A percentile compares a stretch with the other conserved stretches of the same genome.
phyloP scores from a whole-genome alignment of 2,329 filamentous ascomycete genomes.

The Byssochlamys sp. region DNA sequence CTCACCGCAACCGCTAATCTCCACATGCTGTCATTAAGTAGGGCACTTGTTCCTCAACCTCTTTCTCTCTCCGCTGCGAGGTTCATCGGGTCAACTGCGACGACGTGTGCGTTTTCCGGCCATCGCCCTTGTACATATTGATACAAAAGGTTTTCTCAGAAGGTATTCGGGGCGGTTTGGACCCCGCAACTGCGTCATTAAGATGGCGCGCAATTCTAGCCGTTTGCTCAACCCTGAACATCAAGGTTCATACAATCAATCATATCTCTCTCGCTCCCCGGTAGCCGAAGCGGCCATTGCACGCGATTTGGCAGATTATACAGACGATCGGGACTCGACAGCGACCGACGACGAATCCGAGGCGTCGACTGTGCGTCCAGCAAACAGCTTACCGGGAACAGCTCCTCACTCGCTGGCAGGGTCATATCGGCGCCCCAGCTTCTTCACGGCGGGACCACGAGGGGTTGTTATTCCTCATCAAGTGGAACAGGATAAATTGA shows the following conservation, averaged over 20 bases:
- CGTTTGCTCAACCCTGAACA: slow-evolving; percentile 19
- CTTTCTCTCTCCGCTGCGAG: neutral
- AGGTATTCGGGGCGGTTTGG: neutral
- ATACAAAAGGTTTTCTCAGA: neutral
- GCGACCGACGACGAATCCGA: slow-evolving; percentile 29
- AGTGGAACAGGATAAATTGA: slow-evolving; percentile 37
- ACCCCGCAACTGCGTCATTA: slow-evolving; percentile 6
- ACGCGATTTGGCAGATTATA: slow-evolving; percentile 56
- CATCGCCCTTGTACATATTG: neutral
- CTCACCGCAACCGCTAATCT: neutral
- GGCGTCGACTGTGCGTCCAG: slow-evolving; percentile 32
- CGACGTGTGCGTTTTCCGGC: neutral
- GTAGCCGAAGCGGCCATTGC: slow-evolving; percentile 58
- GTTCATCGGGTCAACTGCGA: neutral
- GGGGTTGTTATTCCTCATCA: slow-evolving; percentile 54
- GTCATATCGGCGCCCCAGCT: slow-evolving; percentile 67
- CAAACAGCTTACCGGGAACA: slow-evolving; percentile 26
- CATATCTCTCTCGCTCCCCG: slow-evolving; percentile 53
- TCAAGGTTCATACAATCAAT: slow-evolving; percentile 25
- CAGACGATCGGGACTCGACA: slow-evolving; percentile 43
- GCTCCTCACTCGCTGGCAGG: slow-evolving; percentile 45
- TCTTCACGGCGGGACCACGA: slow-evolving; percentile 62
- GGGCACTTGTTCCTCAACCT: neutral
- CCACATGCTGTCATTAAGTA: neutral
- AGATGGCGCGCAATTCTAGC: slow-evolving; percentile 21